These are phyloP conservation scores for Chlamydomonas sp. DNA, from an alignment of 139 green algal species.

Conservation along the genomic window DNA sequence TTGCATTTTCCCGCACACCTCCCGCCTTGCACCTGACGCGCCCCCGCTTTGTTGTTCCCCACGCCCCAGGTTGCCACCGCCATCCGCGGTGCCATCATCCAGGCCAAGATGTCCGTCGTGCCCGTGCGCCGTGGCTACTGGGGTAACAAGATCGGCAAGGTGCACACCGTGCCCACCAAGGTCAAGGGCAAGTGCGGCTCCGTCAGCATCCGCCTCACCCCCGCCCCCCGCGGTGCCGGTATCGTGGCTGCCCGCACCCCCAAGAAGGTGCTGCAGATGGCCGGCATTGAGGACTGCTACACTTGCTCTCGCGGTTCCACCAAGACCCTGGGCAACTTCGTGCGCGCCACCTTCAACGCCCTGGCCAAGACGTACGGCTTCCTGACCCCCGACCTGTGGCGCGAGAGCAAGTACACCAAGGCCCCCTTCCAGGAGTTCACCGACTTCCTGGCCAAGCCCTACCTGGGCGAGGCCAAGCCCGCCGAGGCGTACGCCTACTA, in stretches of 20 bases:
- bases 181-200: slow-evolving; percentile 97
- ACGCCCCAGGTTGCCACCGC: slow-evolving; percentile 89
- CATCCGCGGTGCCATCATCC: slow-evolving; percentile 98
- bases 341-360: slow-evolving; percentile 83
- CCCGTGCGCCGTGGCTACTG: slow-evolving; percentile 98
- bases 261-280: slow-evolving; percentile 99
- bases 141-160: slow-evolving; percentile 97
- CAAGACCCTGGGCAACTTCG: slow-evolving; percentile 99
- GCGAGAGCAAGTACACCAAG: slow-evolving; percentile 93
- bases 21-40: not conserved
- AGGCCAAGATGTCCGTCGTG: slow-evolving; percentile 95
- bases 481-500: slow-evolving; percentile 46
- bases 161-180: slow-evolving; percentile 88
- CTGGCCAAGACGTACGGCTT: slow-evolving; percentile 92
- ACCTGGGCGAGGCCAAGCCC: slow-evolving; percentile 64
- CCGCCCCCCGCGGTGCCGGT: slow-evolving; percentile 95
- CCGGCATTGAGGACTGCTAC: slow-evolving; percentile 99
- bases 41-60: not conserved
- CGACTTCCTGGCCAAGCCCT: slow-evolving; percentile 85
- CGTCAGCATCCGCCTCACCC: slow-evolving; percentile 96
- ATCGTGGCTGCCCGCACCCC: slow-evolving; percentile 96
- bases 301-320: slow-evolving; percentile 93
- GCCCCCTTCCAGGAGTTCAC: slow-evolving; percentile 90
- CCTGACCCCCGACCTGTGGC: slow-evolving; percentile 98
- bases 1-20: too few relatives aligned